Evolutionary conservation across 1,139 yeast genomes (phyloP).

Genomic region (Magnusiomyces magnusii): DNA sequence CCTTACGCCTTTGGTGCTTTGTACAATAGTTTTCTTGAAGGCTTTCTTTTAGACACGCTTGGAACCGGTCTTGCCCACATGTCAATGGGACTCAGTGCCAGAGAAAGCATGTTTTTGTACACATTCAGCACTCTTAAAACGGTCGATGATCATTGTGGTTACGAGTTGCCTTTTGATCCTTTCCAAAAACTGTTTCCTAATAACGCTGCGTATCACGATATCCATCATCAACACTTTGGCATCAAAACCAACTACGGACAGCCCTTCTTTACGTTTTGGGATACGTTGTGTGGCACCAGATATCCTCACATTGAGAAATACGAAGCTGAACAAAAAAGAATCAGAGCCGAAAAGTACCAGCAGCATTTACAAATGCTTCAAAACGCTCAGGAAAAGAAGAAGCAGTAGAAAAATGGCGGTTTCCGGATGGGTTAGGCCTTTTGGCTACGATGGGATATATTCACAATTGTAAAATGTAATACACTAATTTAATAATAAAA

Average conservation of each 20-base stretch:
- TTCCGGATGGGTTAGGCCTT: too few relatives aligned
- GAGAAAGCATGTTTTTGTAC: constrained; percentile 68
- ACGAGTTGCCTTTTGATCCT: constrained; percentile 81
- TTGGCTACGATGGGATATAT: too few relatives aligned
- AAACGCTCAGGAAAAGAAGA: not conserved
- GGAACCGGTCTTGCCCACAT: constrained; percentile 85
- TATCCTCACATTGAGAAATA: constrained; percentile 44
- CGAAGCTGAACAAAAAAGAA: constrained; percentile 29
- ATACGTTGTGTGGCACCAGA: constrained; percentile 58
- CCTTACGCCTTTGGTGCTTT: constrained; percentile 97
- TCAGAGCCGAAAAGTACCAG: constrained; percentile 26
- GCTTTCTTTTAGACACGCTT: constrained; percentile 79
- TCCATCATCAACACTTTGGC: constrained; percentile 95
- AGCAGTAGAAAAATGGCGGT: not conserved
- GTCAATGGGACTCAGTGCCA: constrained; percentile 54
- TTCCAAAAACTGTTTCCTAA: constrained; percentile 89
- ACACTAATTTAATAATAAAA: not conserved
- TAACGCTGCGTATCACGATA: constrained; percentile 92
- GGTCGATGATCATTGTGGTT: constrained; percentile 98
- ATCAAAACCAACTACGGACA: constrained; percentile 91
- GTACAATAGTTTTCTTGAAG: constrained; percentile 90
- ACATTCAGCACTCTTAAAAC: constrained; percentile 92
- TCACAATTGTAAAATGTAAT: not conserved
- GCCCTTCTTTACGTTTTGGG: constrained; percentile 97
- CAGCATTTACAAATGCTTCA: constrained; percentile 1